Evolutionary conservation across 2,329 filamentous ascomycete genomes (phyloP), one percentile per base, ranked within the genome.

Genomic region (Bipolaris cookei): DNA sequence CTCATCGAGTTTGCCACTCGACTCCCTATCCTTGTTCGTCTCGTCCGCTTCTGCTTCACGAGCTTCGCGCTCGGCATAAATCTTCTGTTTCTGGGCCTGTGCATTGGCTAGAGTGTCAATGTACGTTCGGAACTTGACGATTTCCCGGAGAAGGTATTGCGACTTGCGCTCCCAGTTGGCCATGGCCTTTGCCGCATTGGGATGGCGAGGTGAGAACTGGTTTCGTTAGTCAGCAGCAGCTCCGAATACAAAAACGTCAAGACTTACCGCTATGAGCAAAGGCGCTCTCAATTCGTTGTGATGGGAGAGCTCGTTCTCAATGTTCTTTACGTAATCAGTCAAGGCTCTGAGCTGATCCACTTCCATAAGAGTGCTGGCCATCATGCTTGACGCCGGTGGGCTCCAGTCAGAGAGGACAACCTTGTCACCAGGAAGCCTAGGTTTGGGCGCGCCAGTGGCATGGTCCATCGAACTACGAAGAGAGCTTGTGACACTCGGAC

Each of bases 81-180:
- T 88, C 71, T 88, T 88, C 43, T 85, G 83, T 73, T 90, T 92
- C 52, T 87, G 83, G 30, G 74, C 78, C 66, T 90, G 86, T 0
- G 93, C 93, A 35, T 86, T 85, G 56, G 87, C 83, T 48, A 99
- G 80, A 32, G 87, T 88, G 75, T 98, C 95, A 65, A 97, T 93
- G 71, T 98, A 99, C 0, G 93, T 98, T 58, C 90, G 84, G 79
- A 97, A 98, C 77, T 98, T 98, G 76, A 98, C 92, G 75, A 96
- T 97, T 79, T 99, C 95, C 34, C 91, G 84, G 11, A 98, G 83
- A 38, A 99, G 80, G 73, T 98, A 97, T 28, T 91, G 89, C 54
- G 91, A 96, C 80, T 98, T 98, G 71, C 90, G 88, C 81, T 99
- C 93, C 94, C 95, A 99, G 77, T 99, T 99, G 18, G 88, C 84